Percentiles rank a stretch among this genome's conserved stretches.
phyloP scores from a whole-genome alignment of 1,284 basidiomycete genomes.

The Pterula multifida region DNA sequence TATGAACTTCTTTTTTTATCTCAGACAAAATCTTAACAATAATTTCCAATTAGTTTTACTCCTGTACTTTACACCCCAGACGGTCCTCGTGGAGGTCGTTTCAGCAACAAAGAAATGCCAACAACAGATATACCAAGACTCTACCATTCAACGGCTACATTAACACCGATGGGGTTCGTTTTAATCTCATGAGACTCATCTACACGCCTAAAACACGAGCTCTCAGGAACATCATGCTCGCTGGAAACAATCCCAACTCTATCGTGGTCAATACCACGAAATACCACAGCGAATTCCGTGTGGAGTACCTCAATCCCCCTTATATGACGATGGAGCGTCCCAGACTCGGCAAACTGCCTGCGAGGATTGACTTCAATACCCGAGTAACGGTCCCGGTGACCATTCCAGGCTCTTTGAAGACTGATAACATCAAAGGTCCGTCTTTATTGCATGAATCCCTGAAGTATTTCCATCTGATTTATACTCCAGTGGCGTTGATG shows the following conservation, averaged over 20 bases:
- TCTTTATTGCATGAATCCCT: slow-evolving; percentile 1
- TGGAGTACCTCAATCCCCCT: slow-evolving; percentile 36
- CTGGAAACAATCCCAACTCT: slow-evolving; percentile 39
- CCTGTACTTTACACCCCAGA: slow-evolving; percentile 40
- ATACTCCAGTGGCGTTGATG: slow-evolving; percentile 25
- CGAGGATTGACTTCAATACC: slow-evolving; percentile 26
- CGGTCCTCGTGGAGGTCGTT: slow-evolving; percentile 30
- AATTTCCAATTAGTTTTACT: slow-evolving; percentile 17
- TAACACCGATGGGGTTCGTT: slow-evolving; percentile 24
- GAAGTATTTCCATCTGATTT: not conserved
- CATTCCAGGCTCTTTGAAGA: slow-evolving; percentile 19
- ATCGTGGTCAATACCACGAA: slow-evolving; percentile 21
- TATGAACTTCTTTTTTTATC: slow-evolving; percentile 2
- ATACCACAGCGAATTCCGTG: slow-evolving; percentile 30
- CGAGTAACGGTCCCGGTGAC: slow-evolving; percentile 23
- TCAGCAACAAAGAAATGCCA: slow-evolving; percentile 33
- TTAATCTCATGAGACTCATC: not conserved
- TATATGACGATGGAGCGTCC: slow-evolving; percentile 28
- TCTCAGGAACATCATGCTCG: slow-evolving; percentile 29
- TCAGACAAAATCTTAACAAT: not conserved
- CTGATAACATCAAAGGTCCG: slow-evolving; percentile 23
- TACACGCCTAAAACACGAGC: not conserved
- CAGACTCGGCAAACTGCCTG: slow-evolving; percentile 21
- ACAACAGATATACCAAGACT: slow-evolving; percentile 29
- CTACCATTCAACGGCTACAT: slow-evolving; percentile 31